Conservation (phyloP, 1,284 basidiomycete species). For the Fomitopsis schrenkii region DNA sequence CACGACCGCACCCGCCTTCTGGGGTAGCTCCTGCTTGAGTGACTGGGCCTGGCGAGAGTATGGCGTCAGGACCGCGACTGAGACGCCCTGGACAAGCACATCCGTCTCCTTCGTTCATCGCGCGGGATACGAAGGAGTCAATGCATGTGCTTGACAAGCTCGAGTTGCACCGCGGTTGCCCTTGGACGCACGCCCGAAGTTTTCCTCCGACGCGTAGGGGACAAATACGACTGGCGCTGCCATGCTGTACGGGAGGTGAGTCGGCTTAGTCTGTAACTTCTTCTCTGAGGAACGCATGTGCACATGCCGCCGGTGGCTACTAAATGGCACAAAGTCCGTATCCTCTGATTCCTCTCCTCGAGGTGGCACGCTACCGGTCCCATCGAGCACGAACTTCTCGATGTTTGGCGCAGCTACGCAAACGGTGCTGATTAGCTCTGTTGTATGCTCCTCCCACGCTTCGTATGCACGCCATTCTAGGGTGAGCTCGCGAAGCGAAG, state of each 20-base stretch:
- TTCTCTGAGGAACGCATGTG: no score
- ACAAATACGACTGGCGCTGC: conserved; percentile 48
- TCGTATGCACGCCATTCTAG: not conserved
- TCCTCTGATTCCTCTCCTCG: no score
- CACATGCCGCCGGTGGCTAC: no score
- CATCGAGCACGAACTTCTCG: no score
- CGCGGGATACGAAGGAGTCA: conserved; percentile 33
- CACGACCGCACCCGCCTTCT: conserved; percentile 24
- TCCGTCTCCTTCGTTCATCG: conserved; percentile 10
- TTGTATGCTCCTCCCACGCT: no score
- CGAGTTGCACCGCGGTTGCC: conserved; percentile 53
- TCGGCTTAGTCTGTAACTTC: no score
- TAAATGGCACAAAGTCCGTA: no score
- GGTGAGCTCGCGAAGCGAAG: not conserved
- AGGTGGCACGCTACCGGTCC: no score
- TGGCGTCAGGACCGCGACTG: conserved; percentile 33
- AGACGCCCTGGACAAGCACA: conserved; percentile 21
- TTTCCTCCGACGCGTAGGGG: conserved; percentile 53
- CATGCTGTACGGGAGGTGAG: no score
- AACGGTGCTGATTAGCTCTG: no score
- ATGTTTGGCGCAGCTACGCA: no score
- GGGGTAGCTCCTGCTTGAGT: conserved; percentile 34
- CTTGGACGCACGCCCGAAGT: conserved; percentile 56
- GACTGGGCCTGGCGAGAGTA: conserved; percentile 52
- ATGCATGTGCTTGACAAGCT: conserved; percentile 41